Evolutionary conservation across 2,329 filamentous ascomycete genomes (phyloP), one percentile per base, ranked within the genome.

Genomic region (Epichloe scottii): DNA sequence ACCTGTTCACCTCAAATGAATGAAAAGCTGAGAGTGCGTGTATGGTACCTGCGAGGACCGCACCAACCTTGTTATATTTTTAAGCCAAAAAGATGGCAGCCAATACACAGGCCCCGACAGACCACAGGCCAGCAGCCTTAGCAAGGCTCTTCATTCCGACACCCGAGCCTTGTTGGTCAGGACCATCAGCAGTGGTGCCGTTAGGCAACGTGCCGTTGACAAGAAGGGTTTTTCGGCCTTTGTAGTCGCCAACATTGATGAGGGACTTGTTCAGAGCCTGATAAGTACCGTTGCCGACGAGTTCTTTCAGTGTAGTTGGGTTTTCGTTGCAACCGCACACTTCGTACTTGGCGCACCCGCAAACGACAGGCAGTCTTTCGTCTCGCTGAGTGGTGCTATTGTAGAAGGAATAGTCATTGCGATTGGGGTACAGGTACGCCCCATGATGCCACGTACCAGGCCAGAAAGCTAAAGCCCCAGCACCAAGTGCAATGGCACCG

Each of bases 171-270:
- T 67, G 63, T 7, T 72, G 63, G 3, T 63, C 53, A 4, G 57
- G 53, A 2, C 53, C 58, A 40, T 59, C 63, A 14, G 54, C 72
- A 0, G 79, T 82, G 0, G 82, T 85, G 46, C 79, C 80, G 57
- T 85, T 84, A 33, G 82, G 78, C 3, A 91, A 69, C 0, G 84
- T 86, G n/a, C 87, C 87, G 63, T 89, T 89, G 62, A 91, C 69
- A 33, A 87, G 71, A 38, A 93, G 75, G 1, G 78, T 83, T 55
- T 74, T 49, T 73, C 67, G 38, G 45, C 55, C 55, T 35, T 58
- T 48, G 54, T 61, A 63, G 21, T 63, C 52, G 2, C 75, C 78
- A 1, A 90, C 76, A 12, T 71, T 75, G 51, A 87, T 75, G 2
- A 88, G 57, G 0, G 72, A 73, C 58, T 79, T 73, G 68, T 89